These are phyloP conservation scores for Blumeria graminis DNA, from an alignment of 2,329 filamentous ascomycete species.

Conservation along the genomic window DNA sequence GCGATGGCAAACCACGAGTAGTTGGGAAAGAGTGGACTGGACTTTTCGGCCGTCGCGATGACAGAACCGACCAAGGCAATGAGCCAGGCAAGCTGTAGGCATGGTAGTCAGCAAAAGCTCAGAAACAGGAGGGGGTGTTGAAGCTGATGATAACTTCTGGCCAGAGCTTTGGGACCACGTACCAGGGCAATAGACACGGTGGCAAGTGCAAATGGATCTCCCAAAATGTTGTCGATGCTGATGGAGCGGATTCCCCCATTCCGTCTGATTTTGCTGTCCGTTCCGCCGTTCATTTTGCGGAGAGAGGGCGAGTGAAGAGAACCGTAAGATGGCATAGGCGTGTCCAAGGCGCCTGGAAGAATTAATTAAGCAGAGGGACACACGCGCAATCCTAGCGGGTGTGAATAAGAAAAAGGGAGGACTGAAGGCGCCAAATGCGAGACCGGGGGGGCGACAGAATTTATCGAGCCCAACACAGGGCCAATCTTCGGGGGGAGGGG, in stretches of 20 bases:
- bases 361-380: no score
- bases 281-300: constrained; percentile 55
- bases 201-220: constrained; percentile 86
- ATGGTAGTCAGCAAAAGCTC: not conserved
- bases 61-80: constrained; percentile 77
- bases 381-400: no score
- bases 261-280: constrained; percentile 27
- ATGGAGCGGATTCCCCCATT: constrained; percentile 30
- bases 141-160: not conserved
- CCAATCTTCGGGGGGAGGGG: no score
- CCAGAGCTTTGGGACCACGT: constrained; percentile 18
- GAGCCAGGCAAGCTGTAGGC: constrained; percentile 64
- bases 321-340: constrained; percentile 46
- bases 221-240: constrained; percentile 70
- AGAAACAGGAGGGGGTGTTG: not conserved
- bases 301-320: constrained; percentile 50
- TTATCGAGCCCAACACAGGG: no score
- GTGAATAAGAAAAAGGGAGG: no score
- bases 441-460: no score
- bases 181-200: constrained; percentile 82
- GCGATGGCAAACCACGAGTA: constrained; percentile 83
- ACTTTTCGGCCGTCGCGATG: constrained; percentile 32
- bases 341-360: constrained; percentile 1
- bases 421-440: no score
- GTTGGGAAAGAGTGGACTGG: constrained; percentile 40